Percentiles rank a stretch among this genome's conserved stretches.
These are phyloP conservation scores for Alopecurus myosuroides DNA, from an alignment of 176 grass and related monocot species.

Conservation along the genomic window DNA sequence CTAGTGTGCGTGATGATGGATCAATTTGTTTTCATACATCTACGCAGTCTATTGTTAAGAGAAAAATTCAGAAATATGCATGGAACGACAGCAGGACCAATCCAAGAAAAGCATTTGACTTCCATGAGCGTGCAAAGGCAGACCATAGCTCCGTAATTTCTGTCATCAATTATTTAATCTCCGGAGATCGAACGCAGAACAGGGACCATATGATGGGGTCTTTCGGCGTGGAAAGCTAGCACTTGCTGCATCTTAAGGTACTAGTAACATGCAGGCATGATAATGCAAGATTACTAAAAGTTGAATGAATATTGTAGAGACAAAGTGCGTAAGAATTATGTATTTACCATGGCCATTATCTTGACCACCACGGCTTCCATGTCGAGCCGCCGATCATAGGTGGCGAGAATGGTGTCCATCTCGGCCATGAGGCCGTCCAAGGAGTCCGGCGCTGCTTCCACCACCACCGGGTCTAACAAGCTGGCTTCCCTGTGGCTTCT, in stretches of 20 bases:
- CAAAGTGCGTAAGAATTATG: background rate
- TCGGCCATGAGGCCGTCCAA: slow-evolving; percentile 65
- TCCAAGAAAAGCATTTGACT: background rate
- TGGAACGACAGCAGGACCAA: background rate
- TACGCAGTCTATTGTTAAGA: background rate
- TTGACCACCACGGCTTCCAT: slow-evolving; percentile 57
- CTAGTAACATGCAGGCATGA: slow-evolving; percentile 21
- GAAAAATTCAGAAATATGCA: background rate
- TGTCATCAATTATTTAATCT: background rate
- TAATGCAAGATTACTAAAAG: background rate
- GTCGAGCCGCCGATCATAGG: slow-evolving; percentile 50
- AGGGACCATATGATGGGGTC: slow-evolving; percentile 26
- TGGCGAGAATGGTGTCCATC: slow-evolving; percentile 54
- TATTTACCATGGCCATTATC: slow-evolving; percentile 48
- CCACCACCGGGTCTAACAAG: slow-evolving; percentile 49
- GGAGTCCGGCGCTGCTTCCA: slow-evolving; percentile 74
- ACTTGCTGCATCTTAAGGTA: background rate
- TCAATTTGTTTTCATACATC: background rate
- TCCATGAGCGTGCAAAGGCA: slow-evolving; percentile 6
- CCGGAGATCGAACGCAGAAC: background rate
- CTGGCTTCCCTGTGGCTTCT: slow-evolving; percentile 35
- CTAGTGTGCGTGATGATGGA: background rate
- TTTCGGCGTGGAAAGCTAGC: slow-evolving; percentile 27
- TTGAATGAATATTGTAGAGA: background rate
- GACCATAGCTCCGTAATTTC: background rate